Conservation (phyloP, 208 protist species). For the Acanthamoeba lenticulata region DNA sequence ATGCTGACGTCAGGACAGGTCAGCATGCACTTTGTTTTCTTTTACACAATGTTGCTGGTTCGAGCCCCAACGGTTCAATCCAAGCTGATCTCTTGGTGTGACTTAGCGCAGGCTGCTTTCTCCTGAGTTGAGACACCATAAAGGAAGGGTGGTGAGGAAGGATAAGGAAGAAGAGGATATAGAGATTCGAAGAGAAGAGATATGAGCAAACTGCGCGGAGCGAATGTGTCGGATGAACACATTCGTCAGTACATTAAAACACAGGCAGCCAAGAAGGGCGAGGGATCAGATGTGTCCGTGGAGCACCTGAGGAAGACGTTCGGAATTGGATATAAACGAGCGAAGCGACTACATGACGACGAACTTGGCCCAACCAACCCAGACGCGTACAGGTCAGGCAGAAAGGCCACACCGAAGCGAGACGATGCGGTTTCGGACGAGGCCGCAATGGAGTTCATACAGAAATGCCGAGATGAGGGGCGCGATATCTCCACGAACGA, state of each 20-base stretch:
- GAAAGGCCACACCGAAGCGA: neutral
- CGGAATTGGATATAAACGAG: slow-evolving; percentile 28
- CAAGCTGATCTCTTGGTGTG: no score
- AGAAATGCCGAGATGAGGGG: slow-evolving; percentile 17
- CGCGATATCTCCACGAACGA: slow-evolving; percentile 12
- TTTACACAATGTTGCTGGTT: no score
- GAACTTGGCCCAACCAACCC: neutral
- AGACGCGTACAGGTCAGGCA: neutral
- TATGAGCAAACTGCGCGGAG: neutral
- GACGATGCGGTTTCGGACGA: neutral
- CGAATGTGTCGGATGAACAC: slow-evolving; percentile 15
- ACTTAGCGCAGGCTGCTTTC: no score
- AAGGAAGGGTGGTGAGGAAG: no score
- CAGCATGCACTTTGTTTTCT: no score
- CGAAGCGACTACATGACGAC: slow-evolving; percentile 27
- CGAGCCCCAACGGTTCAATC: no score
- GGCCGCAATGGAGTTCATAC: neutral
- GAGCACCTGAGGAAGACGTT: slow-evolving; percentile 32
- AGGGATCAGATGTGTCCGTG: neutral
- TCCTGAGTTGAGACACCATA: no score
- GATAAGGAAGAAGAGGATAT: neutral
- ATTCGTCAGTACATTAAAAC: slow-evolving; percentile 39
- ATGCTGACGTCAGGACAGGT: no score
- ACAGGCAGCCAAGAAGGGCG: neutral
- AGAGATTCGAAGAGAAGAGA: neutral